These are phyloP conservation scores for Picea sitchensis DNA, from an alignment of 75 land plant species.

Conservation along the genomic window DNA sequence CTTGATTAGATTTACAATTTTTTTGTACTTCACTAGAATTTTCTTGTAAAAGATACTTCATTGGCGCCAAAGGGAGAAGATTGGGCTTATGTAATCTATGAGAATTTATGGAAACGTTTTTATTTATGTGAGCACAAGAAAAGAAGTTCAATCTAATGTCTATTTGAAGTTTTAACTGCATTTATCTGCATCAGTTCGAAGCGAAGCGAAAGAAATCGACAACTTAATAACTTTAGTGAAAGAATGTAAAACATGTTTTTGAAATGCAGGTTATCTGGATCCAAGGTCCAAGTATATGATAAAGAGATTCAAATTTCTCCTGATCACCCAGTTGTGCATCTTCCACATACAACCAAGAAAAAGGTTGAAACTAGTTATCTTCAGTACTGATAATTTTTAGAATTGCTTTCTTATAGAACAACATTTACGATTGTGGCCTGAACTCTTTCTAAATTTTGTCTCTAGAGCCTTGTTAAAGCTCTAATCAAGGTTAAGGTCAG, in stretches of 20 bases:
- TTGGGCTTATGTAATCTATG: neutral
- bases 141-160: neutral
- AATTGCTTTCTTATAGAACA: neutral
- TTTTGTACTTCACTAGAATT: too few relatives aligned
- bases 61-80: too few relatives aligned
- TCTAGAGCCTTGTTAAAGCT: conserved; percentile 2
- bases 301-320: conserved; percentile 9
- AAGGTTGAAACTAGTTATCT: conserved; percentile 3
- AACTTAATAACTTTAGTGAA: neutral
- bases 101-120: neutral
- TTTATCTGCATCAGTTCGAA: neutral
- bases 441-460: neutral
- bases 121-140: neutral
- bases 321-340: neutral
- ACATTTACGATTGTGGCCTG: neutral
- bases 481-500: conserved; percentile 17
- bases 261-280: conserved; percentile 1
- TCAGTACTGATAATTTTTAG: neutral
- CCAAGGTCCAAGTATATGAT: conserved; percentile 12
- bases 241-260: neutral
- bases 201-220: neutral
- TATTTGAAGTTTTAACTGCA: neutral
- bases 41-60: neutral
- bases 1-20: too few relatives aligned
- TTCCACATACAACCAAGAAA: conserved; percentile 4